Conservation (phyloP, 208 protist species). For the Leishmania turanica region DNA sequence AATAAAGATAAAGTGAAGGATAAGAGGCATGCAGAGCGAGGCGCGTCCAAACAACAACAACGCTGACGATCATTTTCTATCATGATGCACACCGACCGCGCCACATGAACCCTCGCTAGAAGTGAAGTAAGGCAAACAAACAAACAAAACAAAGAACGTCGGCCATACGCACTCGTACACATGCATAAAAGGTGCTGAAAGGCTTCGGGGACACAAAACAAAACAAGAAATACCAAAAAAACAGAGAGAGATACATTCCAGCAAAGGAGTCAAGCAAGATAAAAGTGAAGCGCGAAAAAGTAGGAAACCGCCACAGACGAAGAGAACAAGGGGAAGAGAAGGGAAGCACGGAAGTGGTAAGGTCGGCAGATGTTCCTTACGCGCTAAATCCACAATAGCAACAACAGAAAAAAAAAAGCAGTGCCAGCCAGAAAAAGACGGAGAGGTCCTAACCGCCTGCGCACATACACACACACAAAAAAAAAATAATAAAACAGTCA, state of each 20-base stretch:
- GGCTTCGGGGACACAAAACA: neutral
- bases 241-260: neutral
- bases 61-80: neutral
- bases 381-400: neutral
- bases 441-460: neutral
- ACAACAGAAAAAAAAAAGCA: neutral
- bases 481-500: neutral
- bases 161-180: neutral
- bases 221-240: neutral
- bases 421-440: neutral
- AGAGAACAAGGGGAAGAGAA: neutral
- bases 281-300: neutral
- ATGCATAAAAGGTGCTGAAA: neutral
- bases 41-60: neutral
- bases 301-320: neutral
- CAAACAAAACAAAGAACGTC: neutral
- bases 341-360: slow-evolving; percentile 3
- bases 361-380: neutral
- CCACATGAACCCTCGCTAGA: neutral
- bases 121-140: neutral
- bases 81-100: neutral
- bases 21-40: neutral
- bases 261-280: neutral
- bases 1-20: neutral
- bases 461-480: neutral